Percentiles rank a stretch among this genome's conserved stretches.
phyloP scores from a whole-genome alignment of 164 flowering plant genomes.

The Dillenia turbinata region DNA sequence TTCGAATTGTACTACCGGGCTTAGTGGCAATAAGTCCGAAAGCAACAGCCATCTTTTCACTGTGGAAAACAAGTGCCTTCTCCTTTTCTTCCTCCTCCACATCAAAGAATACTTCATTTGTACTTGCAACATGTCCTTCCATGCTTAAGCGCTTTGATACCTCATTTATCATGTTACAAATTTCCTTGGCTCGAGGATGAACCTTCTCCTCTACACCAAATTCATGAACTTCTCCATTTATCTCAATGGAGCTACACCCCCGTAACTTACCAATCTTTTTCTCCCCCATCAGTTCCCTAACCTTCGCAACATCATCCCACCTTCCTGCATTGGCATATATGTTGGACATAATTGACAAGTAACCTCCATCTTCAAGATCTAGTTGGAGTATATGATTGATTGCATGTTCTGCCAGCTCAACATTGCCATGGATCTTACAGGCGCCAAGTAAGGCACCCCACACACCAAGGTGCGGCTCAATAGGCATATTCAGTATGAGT shows the following conservation, averaged over 20 bases:
- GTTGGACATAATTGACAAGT: slow-evolving; percentile 33
- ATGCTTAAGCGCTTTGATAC: slow-evolving; percentile 21
- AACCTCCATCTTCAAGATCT: slow-evolving; percentile 26
- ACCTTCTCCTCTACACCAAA: slow-evolving; percentile 19
- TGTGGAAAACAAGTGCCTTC: slow-evolving; percentile 29
- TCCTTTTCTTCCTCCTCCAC: slow-evolving; percentile 44
- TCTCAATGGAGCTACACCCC: slow-evolving; percentile 27
- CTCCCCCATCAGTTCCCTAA: slow-evolving; percentile 32
- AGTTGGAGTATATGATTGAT: slow-evolving; percentile 25
- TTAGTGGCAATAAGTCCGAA: slow-evolving; percentile 30
- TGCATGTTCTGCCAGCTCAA: slow-evolving; percentile 29
- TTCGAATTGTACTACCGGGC: slow-evolving; percentile 20
- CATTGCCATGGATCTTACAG: slow-evolving; percentile 30
- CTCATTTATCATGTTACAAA: slow-evolving; percentile 31
- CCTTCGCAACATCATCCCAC: slow-evolving; percentile 31
- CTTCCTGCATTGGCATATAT: slow-evolving; percentile 38
- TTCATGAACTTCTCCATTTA: slow-evolving; percentile 10
- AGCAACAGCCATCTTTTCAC: slow-evolving; percentile 44
- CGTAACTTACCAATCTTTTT: slow-evolving; percentile 26
- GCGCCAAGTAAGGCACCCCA: slow-evolving; percentile 38
- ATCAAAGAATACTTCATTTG: slow-evolving; percentile 33
- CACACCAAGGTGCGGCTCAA: slow-evolving; percentile 25
- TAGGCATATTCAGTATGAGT: slow-evolving; percentile 26
- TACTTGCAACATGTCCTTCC: slow-evolving; percentile 33
- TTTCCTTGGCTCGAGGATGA: slow-evolving; percentile 20